Base-by-base conservation (phyloP, 192 early-diverging fungal genomes). In the Backusella tarrabulga region DNA sequence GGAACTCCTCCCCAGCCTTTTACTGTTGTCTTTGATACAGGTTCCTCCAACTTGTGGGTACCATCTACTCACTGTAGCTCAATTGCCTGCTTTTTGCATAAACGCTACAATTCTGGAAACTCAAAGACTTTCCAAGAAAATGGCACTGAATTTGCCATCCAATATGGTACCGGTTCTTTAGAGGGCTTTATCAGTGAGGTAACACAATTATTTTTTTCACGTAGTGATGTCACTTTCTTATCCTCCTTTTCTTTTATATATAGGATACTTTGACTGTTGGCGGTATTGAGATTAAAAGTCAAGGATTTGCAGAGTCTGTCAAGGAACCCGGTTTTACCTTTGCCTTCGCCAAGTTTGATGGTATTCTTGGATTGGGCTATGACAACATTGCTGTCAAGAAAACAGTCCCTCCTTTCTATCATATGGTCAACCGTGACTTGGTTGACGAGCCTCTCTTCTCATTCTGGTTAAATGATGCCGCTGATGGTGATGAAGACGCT, bases 321-420 rank as follows among this genome's bases (percentile, higher is more conserved):
- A 97, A 97, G 88, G 97, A 98, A 79, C 98, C 98, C 6, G 97
- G 97, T 0, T 88, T 98, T 42, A 91, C 97, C 3, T 99, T 98
- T 89, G 94, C 93, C 3, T 92, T 97, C 76, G 97, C 95, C 34
- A 84, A 91, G n/a, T 99, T 98, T 79, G 98, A 99, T 83, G 98
- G 98, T 21, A 99, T 99, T 80, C 88, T 98, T 71, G 97, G 97
- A 9, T 84, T 98, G 17, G 96, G 88, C n/a, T 94, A 95, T 79
- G 92, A 96, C 76, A 91, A 86, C 73, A 98, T 98, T 82, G 91
- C 96, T 19, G 97, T 99, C 34, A 81, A 93, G 41, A 83, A 88
- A 35, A 94, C 95, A 17, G 95, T 97, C 66, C 98, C 98, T n/a
- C 98, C 98, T 6, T 95, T 99, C 85, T 99, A 98, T 83, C 89